These are phyloP conservation scores for Pichia sp. DNA, from an alignment of 1,139 yeast species.

Conservation along the genomic window DNA sequence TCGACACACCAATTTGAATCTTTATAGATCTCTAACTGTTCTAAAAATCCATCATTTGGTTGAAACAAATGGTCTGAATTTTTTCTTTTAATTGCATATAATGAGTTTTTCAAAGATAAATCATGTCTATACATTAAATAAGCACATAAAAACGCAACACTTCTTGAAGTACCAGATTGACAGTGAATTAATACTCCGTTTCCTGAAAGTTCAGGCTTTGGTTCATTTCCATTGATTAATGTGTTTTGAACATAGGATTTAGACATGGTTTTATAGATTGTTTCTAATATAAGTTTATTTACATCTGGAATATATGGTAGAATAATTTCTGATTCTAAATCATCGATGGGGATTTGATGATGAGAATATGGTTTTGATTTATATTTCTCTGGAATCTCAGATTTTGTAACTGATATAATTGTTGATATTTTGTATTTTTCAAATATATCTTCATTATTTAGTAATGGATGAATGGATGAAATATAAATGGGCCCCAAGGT, in stretches of 20 bases:
- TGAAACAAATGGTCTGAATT: conserved; percentile 41
- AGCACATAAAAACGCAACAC: conserved; percentile 66
- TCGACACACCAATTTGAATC: conserved; percentile 30
- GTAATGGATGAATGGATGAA: conserved; percentile 53
- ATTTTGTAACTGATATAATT: conserved; percentile 62
- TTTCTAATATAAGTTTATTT: conserved; percentile 60
- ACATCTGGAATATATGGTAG: conserved; percentile 54
- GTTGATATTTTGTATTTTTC: conserved; percentile 51
- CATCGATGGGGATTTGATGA: conserved; percentile 65
- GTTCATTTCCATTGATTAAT: conserved; percentile 18
- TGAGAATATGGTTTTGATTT: conserved; percentile 40
- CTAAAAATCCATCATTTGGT: conserved; percentile 75
- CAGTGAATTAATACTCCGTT: conserved; percentile 54
- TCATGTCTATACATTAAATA: conserved; percentile 72
- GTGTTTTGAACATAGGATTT: neutral
- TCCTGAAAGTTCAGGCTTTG: conserved; percentile 38
- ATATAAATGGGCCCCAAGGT: conserved; percentile 61
- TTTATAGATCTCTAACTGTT: conserved; percentile 62
- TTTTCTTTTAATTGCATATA: conserved; percentile 64
- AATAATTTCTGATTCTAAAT: conserved; percentile 56
- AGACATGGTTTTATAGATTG: conserved; percentile 40
- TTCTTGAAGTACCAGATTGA: conserved; percentile 85
- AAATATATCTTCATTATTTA: conserved; percentile 38
- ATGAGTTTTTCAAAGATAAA: conserved; percentile 52
- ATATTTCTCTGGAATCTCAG: conserved; percentile 50